phyloP scores from a whole-genome alignment of 2,329 filamentous ascomycete genomes.

The Xylariales sp. region DNA sequence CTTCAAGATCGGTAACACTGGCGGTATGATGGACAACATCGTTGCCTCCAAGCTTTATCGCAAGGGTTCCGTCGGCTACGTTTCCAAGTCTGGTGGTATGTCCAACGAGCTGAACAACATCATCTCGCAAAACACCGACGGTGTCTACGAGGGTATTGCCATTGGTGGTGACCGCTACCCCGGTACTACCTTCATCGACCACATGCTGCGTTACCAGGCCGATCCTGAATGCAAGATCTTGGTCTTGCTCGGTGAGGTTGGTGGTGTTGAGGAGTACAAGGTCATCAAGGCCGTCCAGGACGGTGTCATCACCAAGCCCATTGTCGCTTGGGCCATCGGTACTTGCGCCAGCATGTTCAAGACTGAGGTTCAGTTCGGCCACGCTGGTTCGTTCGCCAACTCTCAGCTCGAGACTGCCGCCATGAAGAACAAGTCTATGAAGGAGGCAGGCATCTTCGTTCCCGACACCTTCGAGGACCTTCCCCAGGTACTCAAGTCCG shows the following conservation, averaged over 20 bases:
- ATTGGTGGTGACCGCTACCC: slow-evolving; percentile 99
- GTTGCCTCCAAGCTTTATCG: slow-evolving; percentile 99
- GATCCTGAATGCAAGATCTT: slow-evolving; percentile 98
- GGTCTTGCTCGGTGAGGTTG: slow-evolving; percentile 92
- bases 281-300: slow-evolving; percentile 97
- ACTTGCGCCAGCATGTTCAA: slow-evolving; percentile 99
- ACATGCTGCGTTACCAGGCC: slow-evolving; percentile 91
- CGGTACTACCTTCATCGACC: slow-evolving; percentile 98
- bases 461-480: slow-evolving; percentile 97
- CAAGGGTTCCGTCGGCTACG: slow-evolving; percentile 96
- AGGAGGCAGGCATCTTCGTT: slow-evolving; percentile 88
- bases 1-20: slow-evolving; percentile 99
- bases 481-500: slow-evolving; percentile 67
- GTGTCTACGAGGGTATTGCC: slow-evolving; percentile 98
- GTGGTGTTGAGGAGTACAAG: slow-evolving; percentile 99
- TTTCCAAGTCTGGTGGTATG: slow-evolving; percentile 99
- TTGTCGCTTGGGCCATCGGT: slow-evolving; percentile 98
- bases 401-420: slow-evolving; percentile 97
- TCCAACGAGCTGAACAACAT: slow-evolving; percentile 99
- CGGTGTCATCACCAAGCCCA: slow-evolving; percentile 93
- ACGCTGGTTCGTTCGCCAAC: slow-evolving; percentile 98
- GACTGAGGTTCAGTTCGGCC: slow-evolving; percentile 99
- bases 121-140: slow-evolving; percentile 90
- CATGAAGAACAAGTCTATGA: slow-evolving; percentile 96
- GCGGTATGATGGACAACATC: slow-evolving; percentile 99